These are phyloP conservation scores for Monilinia polystroma DNA, from an alignment of 2,329 filamentous ascomycete species.

Conservation along the genomic window DNA sequence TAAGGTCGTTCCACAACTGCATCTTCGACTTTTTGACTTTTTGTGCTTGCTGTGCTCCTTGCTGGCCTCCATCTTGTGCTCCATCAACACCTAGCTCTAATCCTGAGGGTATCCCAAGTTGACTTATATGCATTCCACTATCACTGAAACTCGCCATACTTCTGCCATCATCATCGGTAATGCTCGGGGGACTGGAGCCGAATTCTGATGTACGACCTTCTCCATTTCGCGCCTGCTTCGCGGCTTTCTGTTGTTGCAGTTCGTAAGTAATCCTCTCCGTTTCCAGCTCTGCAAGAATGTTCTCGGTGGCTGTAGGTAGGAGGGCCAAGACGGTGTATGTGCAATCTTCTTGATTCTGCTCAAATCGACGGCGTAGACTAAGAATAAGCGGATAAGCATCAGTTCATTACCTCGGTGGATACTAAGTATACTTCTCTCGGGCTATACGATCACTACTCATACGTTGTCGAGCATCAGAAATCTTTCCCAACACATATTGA, in stretches of 20 bases:
- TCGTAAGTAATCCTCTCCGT: conserved; percentile 92
- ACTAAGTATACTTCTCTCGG: conserved; percentile 78
- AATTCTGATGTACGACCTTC: conserved; percentile 48
- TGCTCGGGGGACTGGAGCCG: conserved; percentile 52
- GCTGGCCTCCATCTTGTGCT: conserved; percentile 46
- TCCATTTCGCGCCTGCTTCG: conserved; percentile 62
- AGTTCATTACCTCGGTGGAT: neutral
- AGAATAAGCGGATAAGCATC: conserved; percentile 25
- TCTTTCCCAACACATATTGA: conserved; percentile 88
- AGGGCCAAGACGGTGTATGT: conserved; percentile 97
- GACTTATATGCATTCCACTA: conserved; percentile 79
- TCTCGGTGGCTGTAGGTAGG: conserved; percentile 85
- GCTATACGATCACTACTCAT: conserved; percentile 96
- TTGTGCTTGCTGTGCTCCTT: conserved; percentile 46
- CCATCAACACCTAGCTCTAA: conserved; percentile 45
- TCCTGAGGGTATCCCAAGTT: conserved; percentile 59
- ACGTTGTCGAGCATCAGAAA: conserved; percentile 89
- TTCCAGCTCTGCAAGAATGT: conserved; percentile 82
- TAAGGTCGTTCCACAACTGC: conserved; percentile 96
- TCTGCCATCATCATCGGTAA: conserved; percentile 78
- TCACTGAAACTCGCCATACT: conserved; percentile 78
- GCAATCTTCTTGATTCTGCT: conserved; percentile 98
- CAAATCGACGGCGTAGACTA: conserved; percentile 90
- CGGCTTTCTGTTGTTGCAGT: conserved; percentile 87
- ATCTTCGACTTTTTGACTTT: conserved; percentile 75